A percentile compares a stretch with the other conserved stretches of the same genome.
Evolutionary conservation across 805 yeast species (phyloP).

Genomic region (Starmera caribaea): DNA sequence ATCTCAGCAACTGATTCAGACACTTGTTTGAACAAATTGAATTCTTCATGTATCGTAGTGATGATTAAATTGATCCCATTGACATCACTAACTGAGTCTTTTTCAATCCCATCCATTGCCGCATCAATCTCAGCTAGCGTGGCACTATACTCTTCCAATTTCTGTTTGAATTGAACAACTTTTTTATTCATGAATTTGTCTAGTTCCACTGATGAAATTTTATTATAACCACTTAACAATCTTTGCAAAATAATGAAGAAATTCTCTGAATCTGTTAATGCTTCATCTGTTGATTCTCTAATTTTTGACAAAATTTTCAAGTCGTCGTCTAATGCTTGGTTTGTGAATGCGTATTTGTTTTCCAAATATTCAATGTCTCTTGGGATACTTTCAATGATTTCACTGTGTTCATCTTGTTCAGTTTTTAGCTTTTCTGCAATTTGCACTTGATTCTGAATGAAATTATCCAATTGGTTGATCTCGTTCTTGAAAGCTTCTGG

Average conservation of each 20-base stretch:
- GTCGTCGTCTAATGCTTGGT: constrained; percentile 49
- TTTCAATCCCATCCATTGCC: constrained; percentile 52
- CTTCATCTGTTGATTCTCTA: constrained; percentile 31
- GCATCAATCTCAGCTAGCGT: constrained; percentile 45
- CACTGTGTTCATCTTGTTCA: constrained; percentile 52
- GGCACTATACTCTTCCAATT: constrained; percentile 40
- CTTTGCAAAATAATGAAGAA: constrained; percentile 45
- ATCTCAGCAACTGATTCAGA: constrained; percentile 67
- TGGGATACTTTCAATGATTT: constrained; percentile 60
- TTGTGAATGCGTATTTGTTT: constrained; percentile 51
- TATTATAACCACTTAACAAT: constrained; percentile 43
- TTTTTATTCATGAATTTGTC: constrained; percentile 45
- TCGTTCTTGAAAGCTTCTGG: constrained; percentile 65
- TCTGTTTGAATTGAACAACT: constrained; percentile 25
- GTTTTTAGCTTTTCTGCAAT: constrained; percentile 60
- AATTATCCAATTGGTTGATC: constrained; percentile 59
- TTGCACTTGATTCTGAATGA: constrained; percentile 63
- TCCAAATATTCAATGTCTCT: constrained; percentile 58
- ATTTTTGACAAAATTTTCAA: constrained; percentile 34
- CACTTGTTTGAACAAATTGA: constrained; percentile 60
- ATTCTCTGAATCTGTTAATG: constrained; percentile 36
- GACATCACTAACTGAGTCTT: constrained; percentile 32
- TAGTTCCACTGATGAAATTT: constrained; percentile 44
- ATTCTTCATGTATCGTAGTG: constrained; percentile 58
- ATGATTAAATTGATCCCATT: constrained; percentile 42